Base-by-base conservation (phyloP, 2,329 filamentous ascomycete genomes). In the Dothistroma septosporum region DNA sequence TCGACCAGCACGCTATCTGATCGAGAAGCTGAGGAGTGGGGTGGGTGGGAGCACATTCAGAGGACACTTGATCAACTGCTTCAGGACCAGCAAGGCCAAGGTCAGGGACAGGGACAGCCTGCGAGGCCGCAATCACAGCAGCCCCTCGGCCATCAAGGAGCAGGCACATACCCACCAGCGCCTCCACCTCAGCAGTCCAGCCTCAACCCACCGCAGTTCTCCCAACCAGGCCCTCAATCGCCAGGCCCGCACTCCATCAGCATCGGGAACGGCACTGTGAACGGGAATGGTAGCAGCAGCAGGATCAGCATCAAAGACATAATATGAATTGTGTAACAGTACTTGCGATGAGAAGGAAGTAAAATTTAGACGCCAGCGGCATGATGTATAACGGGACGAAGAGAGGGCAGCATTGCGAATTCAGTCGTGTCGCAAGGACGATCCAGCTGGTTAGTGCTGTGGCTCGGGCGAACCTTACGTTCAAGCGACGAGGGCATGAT, bases 1-100 rank as follows among this genome's bases (percentile, higher is more conserved):
- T 66, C 66, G 3, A 64, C 63, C 10, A 65, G 64, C 49, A 65
- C 65, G 16, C 44, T 68, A 31, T 63, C 65, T 0, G 66, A 72
- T 49, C 69, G 66, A 24, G 71, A 73, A 57, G 62, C 62, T 49
- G 79, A 82, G 57, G 87, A 89, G 52, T 95, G 91, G 90, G 86
- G 87, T 55, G 90, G 90, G 1, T 97, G 92, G 92, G 84, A 85
- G 22, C 83, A 84, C 63, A 79, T 96, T 14, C 88, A 94, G 69
- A 80, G 82, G 57, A 80, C 84, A 22, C 78, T 90, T 4, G 78
- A 82, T 19, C 79, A 82, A 46, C 75, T 91, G 35, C 74, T 79
- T 68, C 80, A 74, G 11, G 78, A 82, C 57, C 76, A 78, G 62
- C 79, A 75, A 56, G 59, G 53, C 2, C 66, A 61, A 32, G 19